Base-by-base conservation (phyloP, 2,329 filamentous ascomycete genomes). In the Triangularia verruculosa region DNA sequence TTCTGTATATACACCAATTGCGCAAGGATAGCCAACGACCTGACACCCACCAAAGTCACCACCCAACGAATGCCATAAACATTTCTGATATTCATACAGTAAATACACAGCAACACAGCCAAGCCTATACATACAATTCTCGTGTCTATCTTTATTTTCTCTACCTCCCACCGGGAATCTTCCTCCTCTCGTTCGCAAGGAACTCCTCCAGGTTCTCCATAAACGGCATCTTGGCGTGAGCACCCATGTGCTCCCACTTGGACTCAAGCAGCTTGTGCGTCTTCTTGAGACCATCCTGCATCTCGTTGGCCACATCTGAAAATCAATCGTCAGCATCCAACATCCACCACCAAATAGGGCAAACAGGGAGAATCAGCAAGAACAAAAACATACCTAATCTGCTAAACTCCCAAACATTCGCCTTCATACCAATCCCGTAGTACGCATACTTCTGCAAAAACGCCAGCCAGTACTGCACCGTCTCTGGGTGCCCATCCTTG, bases 341-440 rank as follows among this genome's bases (percentile, higher is more conserved):
- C n/a, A n/a, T n/a, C n/a, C n/a, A n/a, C n/a, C n/a, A n/a, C n/a
- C n/a, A n/a, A n/a, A n/a, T n/a, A n/a, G n/a, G 60, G 32, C 39
- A 22, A 25, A 25, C n/a, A 8, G 2, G 27, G 61, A 64, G 55
- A 67, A 55, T 3, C 17, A 68, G 58, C 5, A 13, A 54, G 6
- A 17, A 57, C 27, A 17, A 17, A 11, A 58, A 74, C 78, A 67
- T 83, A 90, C 90, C 89, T 64, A 93, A 74, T 63, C 85, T 84
- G 72, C 90, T 87, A 77, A 92, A 93, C 74, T 97, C 92, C 88
- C 91, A 99, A 57, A 98, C 85, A 75, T 99, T 97, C 60, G 95
- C 95, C 83, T 99, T 99, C 93, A 99, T 96, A 72, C 95, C 95
- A 47, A 98, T 89, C n/a, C 95, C 95, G 70, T 96, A 91, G 75